Base-by-base conservation (phyloP, 352 stramenopile species). In the Phytophthora sp. region DNA sequence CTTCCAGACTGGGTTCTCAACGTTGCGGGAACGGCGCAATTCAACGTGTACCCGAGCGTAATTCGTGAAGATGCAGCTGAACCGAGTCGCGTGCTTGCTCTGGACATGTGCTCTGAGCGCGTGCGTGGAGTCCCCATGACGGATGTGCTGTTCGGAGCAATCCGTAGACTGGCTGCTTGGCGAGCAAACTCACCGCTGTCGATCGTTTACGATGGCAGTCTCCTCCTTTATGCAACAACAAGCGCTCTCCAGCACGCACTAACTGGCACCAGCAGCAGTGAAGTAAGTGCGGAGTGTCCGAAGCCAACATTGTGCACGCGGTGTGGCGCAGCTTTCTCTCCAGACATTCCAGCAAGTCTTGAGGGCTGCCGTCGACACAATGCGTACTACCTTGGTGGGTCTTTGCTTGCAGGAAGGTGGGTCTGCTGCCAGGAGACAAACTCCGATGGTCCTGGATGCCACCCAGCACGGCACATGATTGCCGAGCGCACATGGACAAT, bases 381-480 rank as follows among this genome's bases (percentile, higher is more conserved):
- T 27, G 74, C 74, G 21, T 88, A 86, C 52, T 86, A 88, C 48
- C 34, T 84, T 39, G 76, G 74, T 21, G 72, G 66, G 12, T 50
- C 71, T 18, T 26, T 86, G 13, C 46, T 88, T 24, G 62, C 76
- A 5, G 72, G 79, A 0, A 66, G 72, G 18, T 88, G 79, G 79
- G 63, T 78, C 11, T 88, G 77, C 55, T 88, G 79, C 41, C 65
- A 79, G 24, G 76, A 88, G 32, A 71, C 61, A 2, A 50, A 56
- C 13, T 18, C 21, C 1, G 49, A 83, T 24, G 79, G 74, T 0
- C 50, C 69, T 6, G 76, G 72, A 24, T 88, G 76, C 18, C 31
- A 76, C 2, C 54, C 66, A 18, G 53, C 60, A 1, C 48, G 62
- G 20, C 79, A 88, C 46, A 82, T 74, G 28, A 52, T 49, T 1